A percentile compares a stretch with the other conserved stretches of the same genome.
Evolutionary conservation across 2,329 filamentous ascomycete species (phyloP).

Genomic region (Fusarium papillatum): DNA sequence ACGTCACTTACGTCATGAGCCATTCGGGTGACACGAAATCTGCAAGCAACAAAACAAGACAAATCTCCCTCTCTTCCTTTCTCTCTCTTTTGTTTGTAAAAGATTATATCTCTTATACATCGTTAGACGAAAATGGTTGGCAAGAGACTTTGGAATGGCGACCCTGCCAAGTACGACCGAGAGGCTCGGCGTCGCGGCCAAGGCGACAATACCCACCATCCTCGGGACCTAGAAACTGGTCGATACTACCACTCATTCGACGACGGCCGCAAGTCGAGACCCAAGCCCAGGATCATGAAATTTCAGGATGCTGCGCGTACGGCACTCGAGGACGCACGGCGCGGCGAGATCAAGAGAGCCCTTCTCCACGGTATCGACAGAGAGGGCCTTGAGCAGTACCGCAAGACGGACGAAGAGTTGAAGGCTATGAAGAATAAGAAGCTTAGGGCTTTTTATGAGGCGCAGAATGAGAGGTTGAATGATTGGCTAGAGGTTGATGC

Average conservation of each 20-base stretch:
- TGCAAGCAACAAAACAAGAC: slow-evolving; percentile 17
- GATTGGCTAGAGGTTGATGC: slow-evolving; percentile 52
- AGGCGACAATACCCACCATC: slow-evolving; percentile 21
- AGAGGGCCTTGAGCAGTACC: slow-evolving; percentile 45
- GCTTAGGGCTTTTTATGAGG: slow-evolving; percentile 45
- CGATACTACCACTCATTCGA: slow-evolving; percentile 20
- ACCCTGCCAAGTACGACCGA: neutral
- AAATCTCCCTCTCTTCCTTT: neutral
- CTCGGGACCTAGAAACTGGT: slow-evolving; percentile 40
- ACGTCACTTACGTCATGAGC: slow-evolving; percentile 33
- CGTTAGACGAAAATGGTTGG: slow-evolving; percentile 34
- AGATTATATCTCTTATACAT: neutral
- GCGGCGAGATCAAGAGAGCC: slow-evolving; percentile 47
- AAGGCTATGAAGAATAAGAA: slow-evolving; percentile 45
- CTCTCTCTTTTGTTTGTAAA: neutral
- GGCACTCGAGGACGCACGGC: slow-evolving; percentile 47
- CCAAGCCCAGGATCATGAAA: slow-evolving; percentile 52
- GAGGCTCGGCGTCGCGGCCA: slow-evolving; percentile 21
- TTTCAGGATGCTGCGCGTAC: slow-evolving; percentile 48
- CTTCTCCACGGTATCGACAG: slow-evolving; percentile 48
- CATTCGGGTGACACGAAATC: slow-evolving; percentile 3
- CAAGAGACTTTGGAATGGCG: slow-evolving; percentile 29
- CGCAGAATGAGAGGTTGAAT: slow-evolving; percentile 48
- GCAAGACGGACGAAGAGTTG: slow-evolving; percentile 46
- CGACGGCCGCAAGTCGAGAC: slow-evolving; percentile 15